These are phyloP conservation scores for Yarrowia yakushimensis DNA, from an alignment of 805 yeast genomes.

Conservation along the genomic window DNA sequence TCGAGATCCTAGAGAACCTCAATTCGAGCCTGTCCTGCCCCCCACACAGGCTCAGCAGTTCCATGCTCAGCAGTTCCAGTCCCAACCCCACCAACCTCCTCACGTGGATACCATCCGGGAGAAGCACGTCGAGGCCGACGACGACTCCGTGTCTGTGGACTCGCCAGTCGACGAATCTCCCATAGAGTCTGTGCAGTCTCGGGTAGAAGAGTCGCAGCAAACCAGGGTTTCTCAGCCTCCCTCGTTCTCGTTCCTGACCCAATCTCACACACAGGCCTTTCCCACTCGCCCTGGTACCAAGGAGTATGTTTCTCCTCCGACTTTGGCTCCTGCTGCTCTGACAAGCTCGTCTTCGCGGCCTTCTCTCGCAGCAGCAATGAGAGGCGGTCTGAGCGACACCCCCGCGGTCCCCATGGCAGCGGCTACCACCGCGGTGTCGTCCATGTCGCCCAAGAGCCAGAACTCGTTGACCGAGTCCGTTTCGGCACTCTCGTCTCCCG, in stretches of 20 bases:
- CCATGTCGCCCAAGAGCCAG: slow-evolving; percentile 22
- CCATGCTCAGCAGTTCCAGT: not conserved
- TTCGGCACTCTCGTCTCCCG: slow-evolving; percentile 32
- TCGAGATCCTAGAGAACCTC: not conserved
- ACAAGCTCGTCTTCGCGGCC: not conserved
- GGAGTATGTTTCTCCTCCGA: not conserved
- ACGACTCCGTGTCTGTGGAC: not conserved
- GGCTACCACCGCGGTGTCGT: not conserved
- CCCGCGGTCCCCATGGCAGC: slow-evolving; percentile 4
- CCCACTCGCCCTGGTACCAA: not conserved
- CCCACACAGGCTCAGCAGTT: not conserved
- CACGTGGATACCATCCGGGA: not conserved
- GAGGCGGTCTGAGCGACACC: not conserved
- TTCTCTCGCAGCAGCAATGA: slow-evolving; percentile 2
- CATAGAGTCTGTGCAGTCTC: not conserved
- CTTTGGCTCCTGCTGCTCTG: not conserved
- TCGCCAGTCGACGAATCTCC: not conserved
- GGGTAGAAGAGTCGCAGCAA: not conserved
- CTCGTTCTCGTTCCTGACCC: not conserved
- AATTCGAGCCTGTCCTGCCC: not conserved
- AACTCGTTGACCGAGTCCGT: slow-evolving; percentile 22
- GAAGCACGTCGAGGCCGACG: not conserved
- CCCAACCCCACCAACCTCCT: not conserved
- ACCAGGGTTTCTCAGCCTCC: not conserved
- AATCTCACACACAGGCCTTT: not conserved